Evolutionary conservation across 345 rosid species (phyloP).

Genomic region (Eucalyptus urophylla): DNA sequence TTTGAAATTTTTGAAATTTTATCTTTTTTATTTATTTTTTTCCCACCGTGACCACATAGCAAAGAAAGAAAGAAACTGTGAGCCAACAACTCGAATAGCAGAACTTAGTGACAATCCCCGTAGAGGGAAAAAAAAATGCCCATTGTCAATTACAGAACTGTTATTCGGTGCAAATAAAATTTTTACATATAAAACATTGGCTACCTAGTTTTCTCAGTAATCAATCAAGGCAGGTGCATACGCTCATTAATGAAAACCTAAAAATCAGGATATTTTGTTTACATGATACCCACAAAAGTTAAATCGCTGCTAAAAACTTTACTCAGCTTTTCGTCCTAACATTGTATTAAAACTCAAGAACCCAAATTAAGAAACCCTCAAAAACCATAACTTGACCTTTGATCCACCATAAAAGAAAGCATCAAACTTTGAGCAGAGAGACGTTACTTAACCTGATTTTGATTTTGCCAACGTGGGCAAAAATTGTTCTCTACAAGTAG

Average conservation of each 20-base stretch:
- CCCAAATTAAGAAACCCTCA: neutral
- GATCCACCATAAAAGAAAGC: neutral
- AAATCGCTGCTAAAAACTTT: neutral
- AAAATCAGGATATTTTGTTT: neutral
- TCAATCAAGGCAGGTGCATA: neutral
- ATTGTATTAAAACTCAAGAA: neutral
- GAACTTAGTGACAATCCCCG: too few species aligned
- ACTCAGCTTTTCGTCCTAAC: neutral
- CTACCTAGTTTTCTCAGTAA: too few species aligned
- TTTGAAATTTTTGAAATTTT: fast-evolving
- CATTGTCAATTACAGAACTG: too few species aligned
- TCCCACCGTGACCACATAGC: too few species aligned
- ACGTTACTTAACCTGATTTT: neutral
- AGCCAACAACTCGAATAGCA: too few species aligned
- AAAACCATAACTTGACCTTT: neutral
- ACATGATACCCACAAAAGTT: neutral
- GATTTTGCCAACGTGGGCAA: neutral
- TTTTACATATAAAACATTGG: too few species aligned
- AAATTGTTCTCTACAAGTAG: neutral
- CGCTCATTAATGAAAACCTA: neutral
- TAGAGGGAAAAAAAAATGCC: too few species aligned
- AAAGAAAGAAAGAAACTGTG: too few species aligned
- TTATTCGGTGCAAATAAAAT: too few species aligned
- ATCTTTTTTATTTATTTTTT: too few species aligned
- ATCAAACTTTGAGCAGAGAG: neutral